These are phyloP conservation scores for Auriscalpium vulgare DNA, from an alignment of 768 basidiomycete genomes.

Conservation along the genomic window DNA sequence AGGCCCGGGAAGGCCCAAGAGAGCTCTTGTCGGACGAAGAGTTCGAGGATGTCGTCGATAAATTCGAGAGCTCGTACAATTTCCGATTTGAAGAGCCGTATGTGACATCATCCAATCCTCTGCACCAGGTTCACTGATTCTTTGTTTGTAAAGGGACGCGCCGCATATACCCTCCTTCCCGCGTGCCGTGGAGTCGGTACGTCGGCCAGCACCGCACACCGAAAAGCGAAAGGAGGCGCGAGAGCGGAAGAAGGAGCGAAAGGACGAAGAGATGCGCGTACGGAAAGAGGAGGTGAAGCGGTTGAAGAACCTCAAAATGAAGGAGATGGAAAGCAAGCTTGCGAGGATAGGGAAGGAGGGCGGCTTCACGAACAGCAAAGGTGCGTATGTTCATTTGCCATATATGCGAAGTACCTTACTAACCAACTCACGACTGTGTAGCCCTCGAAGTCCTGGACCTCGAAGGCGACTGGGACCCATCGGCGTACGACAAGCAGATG, in stretches of 20 bases:
- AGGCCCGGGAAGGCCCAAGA: slow-evolving; percentile 19
- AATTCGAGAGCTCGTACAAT: slow-evolving; percentile 95
- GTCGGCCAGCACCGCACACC: slow-evolving; percentile 58
- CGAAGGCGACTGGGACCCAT: slow-evolving; percentile 91
- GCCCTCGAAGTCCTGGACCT: slow-evolving; percentile 70
- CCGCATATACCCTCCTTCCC: slow-evolving; percentile 67
- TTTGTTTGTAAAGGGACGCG: slow-evolving; percentile 42
- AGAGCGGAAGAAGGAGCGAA: slow-evolving; percentile 64
- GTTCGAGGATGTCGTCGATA: slow-evolving; percentile 86
- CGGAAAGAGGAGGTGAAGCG: slow-evolving; percentile 77
- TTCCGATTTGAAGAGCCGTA: slow-evolving; percentile 96
- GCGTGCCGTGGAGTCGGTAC: slow-evolving; percentile 56
- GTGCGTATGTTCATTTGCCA: slow-evolving; percentile 6
- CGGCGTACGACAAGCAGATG: slow-evolving; percentile 80
- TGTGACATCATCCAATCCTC: slow-evolving; percentile 25
- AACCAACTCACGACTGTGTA: slow-evolving; percentile 18
- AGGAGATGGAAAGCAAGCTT: slow-evolving; percentile 69
- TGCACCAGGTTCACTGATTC: slow-evolving; percentile 5
- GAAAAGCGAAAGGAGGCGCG: slow-evolving; percentile 70
- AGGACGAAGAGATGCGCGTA: slow-evolving; percentile 67
- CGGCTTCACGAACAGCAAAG: slow-evolving; percentile 35
- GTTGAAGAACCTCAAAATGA: slow-evolving; percentile 77
- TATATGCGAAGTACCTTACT: background rate
- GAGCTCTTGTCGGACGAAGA: slow-evolving; percentile 53
- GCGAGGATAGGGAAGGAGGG: slow-evolving; percentile 67